These are phyloP conservation scores for Sicyos baderoa DNA, from an alignment of 306 rosid species.

Conservation along the genomic window DNA sequence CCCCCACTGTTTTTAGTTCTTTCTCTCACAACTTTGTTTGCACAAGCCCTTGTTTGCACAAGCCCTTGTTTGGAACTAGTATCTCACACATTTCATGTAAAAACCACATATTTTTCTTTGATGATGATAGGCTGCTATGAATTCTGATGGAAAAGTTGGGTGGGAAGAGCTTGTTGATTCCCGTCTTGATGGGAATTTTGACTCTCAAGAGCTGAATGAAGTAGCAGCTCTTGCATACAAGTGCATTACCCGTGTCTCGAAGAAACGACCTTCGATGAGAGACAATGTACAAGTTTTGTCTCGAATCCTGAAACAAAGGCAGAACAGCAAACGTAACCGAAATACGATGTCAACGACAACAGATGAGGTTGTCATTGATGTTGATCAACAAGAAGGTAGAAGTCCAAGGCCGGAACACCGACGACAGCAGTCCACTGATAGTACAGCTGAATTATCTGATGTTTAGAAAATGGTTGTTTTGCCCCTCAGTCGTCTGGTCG, in stretches of 20 bases:
- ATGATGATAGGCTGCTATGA: slow-evolving; percentile 89
- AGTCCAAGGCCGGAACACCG: slow-evolving; percentile 31
- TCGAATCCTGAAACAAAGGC: slow-evolving; percentile 50
- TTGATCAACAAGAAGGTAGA: slow-evolving; percentile 41
- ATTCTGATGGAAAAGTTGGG: slow-evolving; percentile 75
- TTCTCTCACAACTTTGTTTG: neutral
- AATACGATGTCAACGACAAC: slow-evolving; percentile 45
- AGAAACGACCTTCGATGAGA: slow-evolving; percentile 82
- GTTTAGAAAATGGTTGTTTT: slow-evolving; percentile 38
- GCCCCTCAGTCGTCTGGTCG: slow-evolving; percentile 11
- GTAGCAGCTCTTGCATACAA: slow-evolving; percentile 84
- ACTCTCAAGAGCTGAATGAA: slow-evolving; percentile 70
- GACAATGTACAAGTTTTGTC: slow-evolving; percentile 78
- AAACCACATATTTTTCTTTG: neutral
- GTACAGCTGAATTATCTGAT: slow-evolving; percentile 57
- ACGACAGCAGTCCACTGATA: slow-evolving; percentile 77
- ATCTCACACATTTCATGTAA: neutral
- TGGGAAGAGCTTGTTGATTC: slow-evolving; percentile 96
- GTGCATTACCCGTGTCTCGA: slow-evolving; percentile 60
- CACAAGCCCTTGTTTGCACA: neutral
- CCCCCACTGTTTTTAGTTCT: neutral
- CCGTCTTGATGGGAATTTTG: slow-evolving; percentile 58
- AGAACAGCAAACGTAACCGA: slow-evolving; percentile 38
- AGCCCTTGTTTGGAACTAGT: neutral
- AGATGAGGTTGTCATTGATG: slow-evolving; percentile 54